Evolutionary conservation across 2,329 filamentous ascomycete species (phyloP), one percentile per base, ranked within the genome.

Genomic region (Penicillium brasilianum): DNA sequence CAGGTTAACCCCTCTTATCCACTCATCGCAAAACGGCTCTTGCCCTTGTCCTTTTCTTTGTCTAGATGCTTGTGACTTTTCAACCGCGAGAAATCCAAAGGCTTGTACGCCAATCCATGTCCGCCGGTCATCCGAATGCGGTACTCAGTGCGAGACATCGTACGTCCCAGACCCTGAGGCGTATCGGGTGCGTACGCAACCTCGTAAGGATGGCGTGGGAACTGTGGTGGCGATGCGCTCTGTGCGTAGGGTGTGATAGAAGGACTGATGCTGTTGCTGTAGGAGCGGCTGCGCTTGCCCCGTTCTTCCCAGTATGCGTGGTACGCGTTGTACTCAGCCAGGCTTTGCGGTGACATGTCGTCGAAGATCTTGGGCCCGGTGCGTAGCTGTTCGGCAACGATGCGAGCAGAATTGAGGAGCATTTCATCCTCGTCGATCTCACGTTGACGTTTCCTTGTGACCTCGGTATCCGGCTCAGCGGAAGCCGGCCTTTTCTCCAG

Each of bases 91-190:
- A 74, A 71, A 25, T 78, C 69, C 43, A 79, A 60, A 3, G 77
- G 76, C 58, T 77, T 78, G 37, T 76, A 78, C 5, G 80, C 79
- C 51, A 81, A 63, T 0, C 80, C 80, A 43, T 72, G 77, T 6
- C 76, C 79, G 13, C 79, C 80, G 6, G 79, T 81, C 46, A 70
- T 59, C 39, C 79, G 71, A 34, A 81, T 78, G 32, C 79, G 71
- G 64, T 78, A 72, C 60, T 81, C 80, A 0, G 78, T 80, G 18
- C 79, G 74, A 48, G 79, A 81, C 57, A 81, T 65, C 9, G 73
- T 75, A 34, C 75, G 70, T 5, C 77, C 77, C 5, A 77, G 68
- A 11, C 77, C 78, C 25, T 76, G 67, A 16, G 76, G 72, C 1
- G 70, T 72, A 41, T 76, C 72, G 20, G 77, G 77, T 10, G 77